Evolutionary conservation across 2,329 filamentous ascomycete species (phyloP), one percentile per base, ranked within the genome.

Genomic region (Magnaporthales sp.): DNA sequence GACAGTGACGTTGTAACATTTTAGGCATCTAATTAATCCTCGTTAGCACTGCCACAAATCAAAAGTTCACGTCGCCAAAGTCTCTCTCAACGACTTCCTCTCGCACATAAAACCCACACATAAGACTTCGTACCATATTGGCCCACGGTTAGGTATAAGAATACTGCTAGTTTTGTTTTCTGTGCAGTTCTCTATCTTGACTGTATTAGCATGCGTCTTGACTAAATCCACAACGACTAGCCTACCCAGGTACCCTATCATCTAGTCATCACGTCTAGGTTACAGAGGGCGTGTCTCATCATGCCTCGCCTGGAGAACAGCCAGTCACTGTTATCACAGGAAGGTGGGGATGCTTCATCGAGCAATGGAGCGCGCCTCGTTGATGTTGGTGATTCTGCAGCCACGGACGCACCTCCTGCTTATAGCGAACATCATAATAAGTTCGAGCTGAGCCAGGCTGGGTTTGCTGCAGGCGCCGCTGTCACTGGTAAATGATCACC

Each of bases 401-500:
- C 75, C 31, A 72, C 76, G 1, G 80, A 82, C 22, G 78, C 79
- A 7, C 84, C 83, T 26, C 86, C 86, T 1, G 82, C 85, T 0
- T 90, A 89, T 71, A 87, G 86, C 70, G 83, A 86, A 24, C 75
- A 79, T 15, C 81, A 81, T 66, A 80, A 86, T 69, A 80, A 84
- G 66, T 74, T 90, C 27, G 82, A 86, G 67, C 82, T 90, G 67
- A 85, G 81, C 24, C 86, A 88, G 71, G 80, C 85, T 61, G 87
- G 87, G 15, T 85, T 90, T 68, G 82, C 86, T 64, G 88, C 87
- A 27, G 84, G 84, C 54, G 88, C 87, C 58, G 80, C 80, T 30
- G 77, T 90, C 29, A 87, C 83, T 63, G 79, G 85, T 86, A 74
- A 67, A 72, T 51, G 19, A 51, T 66, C 22, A 15, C 26, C 19